A percentile compares a stretch with the other conserved stretches of the same genome.
Conservation (phyloP, 179 eudicot genomes). For the Silene coronaria region DNA sequence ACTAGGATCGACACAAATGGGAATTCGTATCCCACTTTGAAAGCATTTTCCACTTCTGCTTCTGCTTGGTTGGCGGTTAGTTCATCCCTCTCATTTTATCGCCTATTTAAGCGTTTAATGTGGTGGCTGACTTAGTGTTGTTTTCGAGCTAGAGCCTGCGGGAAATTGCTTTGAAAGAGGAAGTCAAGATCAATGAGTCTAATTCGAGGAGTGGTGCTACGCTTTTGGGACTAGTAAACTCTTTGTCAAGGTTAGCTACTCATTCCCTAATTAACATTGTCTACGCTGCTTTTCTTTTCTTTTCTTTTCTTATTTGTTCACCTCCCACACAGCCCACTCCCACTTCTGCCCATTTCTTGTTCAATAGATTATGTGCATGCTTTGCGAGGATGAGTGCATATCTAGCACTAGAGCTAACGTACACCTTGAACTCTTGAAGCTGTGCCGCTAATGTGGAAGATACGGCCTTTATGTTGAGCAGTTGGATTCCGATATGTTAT, state of each 20-base stretch:
- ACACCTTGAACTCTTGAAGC: no score
- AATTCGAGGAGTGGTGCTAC: constrained; percentile 47
- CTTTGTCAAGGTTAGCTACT: constrained; percentile 72
- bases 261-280: not conserved
- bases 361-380: not conserved
- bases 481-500: no score
- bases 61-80: constrained; percentile 71
- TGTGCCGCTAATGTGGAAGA: no score
- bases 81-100: not conserved
- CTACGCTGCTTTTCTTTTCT: not conserved
- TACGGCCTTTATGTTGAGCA: no score
- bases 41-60: constrained; percentile 60
- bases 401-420: no score
- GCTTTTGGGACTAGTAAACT: constrained; percentile 72
- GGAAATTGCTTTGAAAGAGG: constrained; percentile 78
- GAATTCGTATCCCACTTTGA: constrained; percentile 53
- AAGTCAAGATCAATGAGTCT: constrained; percentile 43
- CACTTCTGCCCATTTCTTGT: not conserved
- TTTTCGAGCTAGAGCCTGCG: constrained; percentile 56
- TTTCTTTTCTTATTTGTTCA: not conserved
- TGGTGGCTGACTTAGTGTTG: constrained; percentile 24
- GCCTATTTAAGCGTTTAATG: constrained; percentile 1
- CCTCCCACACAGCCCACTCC: not conserved
- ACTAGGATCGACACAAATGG: constrained; percentile 41
- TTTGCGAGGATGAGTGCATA: not conserved